A percentile compares a stretch with the other conserved stretches of the same genome.
Conservation (phyloP, 495 filamentous ascomycete species). For the Neurospora tetrasperma region DNA sequence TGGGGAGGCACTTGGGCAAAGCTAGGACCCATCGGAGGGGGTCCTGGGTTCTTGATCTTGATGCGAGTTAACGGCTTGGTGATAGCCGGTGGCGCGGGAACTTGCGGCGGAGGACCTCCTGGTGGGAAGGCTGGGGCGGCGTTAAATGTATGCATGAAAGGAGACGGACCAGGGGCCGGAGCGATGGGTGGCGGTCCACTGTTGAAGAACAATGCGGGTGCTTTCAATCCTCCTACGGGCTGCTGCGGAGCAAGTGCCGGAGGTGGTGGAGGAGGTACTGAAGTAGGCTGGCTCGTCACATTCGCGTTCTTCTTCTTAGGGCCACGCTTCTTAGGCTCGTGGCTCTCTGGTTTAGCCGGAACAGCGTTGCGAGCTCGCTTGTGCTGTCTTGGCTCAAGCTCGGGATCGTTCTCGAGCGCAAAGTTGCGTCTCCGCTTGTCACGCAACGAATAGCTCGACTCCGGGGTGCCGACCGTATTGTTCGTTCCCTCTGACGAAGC, state of each 20-base stretch:
- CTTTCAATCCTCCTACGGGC: conserved; percentile 11
- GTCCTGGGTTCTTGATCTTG: conserved; percentile 19
- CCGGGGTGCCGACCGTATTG: conserved; percentile 21
- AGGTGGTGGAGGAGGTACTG: conserved; percentile 16
- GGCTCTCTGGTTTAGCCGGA: conserved; percentile 3
- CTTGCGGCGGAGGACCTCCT: conserved; percentile 11
- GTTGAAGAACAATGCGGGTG: conserved; percentile 14
- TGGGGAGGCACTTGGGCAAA: conserved; percentile 5
- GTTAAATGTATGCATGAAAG: conserved; percentile 21
- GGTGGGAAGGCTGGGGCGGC: conserved; percentile 13
- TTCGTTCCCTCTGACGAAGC: conserved; percentile 19
- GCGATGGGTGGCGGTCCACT: conserved; percentile 7
- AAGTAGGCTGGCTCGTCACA: conserved; percentile 6
- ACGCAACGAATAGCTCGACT: conserved; percentile 28
- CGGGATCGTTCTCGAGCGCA: conserved; percentile 26
- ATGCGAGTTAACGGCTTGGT: conserved; percentile 26
- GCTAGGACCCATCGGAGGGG: neutral
- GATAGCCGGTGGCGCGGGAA: conserved; percentile 14
- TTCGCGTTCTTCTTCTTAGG: conserved; percentile 10
- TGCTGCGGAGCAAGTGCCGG: conserved; percentile 6
- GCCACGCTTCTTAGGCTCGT: conserved; percentile 12
- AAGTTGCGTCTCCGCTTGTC: conserved; percentile 29
- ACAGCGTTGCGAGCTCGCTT: conserved; percentile 11
- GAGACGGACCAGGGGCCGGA: conserved; percentile 11
- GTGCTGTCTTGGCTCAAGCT: conserved; percentile 15